Conservation (phyloP, 2,329 filamentous ascomycete genomes). For the Penicillium janthinellum region DNA sequence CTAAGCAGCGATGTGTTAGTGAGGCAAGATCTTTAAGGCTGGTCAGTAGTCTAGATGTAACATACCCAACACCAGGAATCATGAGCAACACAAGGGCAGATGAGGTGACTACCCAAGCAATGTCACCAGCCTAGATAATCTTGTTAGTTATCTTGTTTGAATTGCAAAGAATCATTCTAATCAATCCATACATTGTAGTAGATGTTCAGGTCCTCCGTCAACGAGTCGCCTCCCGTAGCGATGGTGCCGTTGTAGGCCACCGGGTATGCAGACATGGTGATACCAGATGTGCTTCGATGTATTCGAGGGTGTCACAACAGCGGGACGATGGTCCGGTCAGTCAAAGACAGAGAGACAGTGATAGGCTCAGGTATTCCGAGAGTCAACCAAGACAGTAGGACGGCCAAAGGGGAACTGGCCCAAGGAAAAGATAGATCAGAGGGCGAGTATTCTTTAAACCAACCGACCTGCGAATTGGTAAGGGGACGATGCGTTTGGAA, state of each 20-base stretch:
- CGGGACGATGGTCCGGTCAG: neutral
- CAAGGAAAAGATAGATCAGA: conserved; percentile 1
- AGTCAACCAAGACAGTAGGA: neutral
- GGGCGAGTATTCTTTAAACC: conserved; percentile 3
- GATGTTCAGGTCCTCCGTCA: conserved; percentile 74
- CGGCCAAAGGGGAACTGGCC: neutral
- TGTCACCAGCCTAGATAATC: conserved; percentile 67
- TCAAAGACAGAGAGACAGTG: neutral
- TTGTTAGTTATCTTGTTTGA: conserved; percentile 17
- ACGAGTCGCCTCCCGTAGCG: conserved; percentile 66
- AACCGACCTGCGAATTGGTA: conserved; percentile 1
- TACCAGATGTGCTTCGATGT: neutral
- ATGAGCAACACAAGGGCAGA: conserved; percentile 84
- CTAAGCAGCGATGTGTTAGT: conserved; percentile 42
- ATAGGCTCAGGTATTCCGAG: conserved; percentile 1
- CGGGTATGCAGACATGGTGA: conserved; percentile 39
- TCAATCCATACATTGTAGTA: conserved; percentile 64
- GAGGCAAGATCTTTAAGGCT: no score
- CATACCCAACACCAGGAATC: conserved; percentile 81
- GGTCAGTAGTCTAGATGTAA: neutral
- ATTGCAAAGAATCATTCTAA: neutral
- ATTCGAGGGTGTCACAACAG: neutral
- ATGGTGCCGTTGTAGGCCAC: conserved; percentile 66
- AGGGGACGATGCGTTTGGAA: conserved; percentile 3
- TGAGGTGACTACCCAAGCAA: conserved; percentile 76